Base-by-base conservation (phyloP, 208 protist genomes). In the Leishmania tropica region DNA sequence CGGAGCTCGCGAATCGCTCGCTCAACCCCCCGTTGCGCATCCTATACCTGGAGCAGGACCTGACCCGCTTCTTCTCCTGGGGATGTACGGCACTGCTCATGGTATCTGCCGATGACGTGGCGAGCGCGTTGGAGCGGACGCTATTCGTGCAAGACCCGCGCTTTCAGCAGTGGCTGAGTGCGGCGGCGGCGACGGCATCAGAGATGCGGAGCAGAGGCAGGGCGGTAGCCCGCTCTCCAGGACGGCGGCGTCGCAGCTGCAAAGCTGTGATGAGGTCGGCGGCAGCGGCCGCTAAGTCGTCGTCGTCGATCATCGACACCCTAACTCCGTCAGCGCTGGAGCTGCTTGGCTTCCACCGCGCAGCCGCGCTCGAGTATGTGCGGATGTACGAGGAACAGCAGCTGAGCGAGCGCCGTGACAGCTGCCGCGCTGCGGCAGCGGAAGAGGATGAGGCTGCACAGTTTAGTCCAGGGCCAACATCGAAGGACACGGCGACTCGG, bases 11-110 rank as follows among this genome's bases (percentile, higher is more conserved):
- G 19, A 80, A 90, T 45, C 87, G 87, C 42, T 89, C 92, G 1
- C 81, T 96, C 47, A 86, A 96, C 81, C 76, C 92, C 6, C 88
- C 90, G 19, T 86, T 94, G 35, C 67, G 86, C 42, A 74, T 94
- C 48, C 31, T 94, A 1, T 92, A 94, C 79, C 60, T 91, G 35
- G 83, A 94, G 62, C 70, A 88, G 54, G 81, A 86, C 58, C 31
- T 94, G 13, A 24, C 79, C 0, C 75, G 56, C 2, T 24, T 37
- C 31, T 90, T 90, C 71, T 81, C 86, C 54, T 94, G 91, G 91
- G 72, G 78, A 21, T 74, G 80, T 19, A 48, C 88, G 19, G 86
- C 81, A 51, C 83, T 83, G 73, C 47, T 90, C 56, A 67, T 87
- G 68, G 74, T 56, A 11, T 84, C 84, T 7, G 40, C 90, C 45